Evolutionary conservation across 192 early-diverging fungal species (phyloP).

Genomic region (Coemansia furcata): DNA sequence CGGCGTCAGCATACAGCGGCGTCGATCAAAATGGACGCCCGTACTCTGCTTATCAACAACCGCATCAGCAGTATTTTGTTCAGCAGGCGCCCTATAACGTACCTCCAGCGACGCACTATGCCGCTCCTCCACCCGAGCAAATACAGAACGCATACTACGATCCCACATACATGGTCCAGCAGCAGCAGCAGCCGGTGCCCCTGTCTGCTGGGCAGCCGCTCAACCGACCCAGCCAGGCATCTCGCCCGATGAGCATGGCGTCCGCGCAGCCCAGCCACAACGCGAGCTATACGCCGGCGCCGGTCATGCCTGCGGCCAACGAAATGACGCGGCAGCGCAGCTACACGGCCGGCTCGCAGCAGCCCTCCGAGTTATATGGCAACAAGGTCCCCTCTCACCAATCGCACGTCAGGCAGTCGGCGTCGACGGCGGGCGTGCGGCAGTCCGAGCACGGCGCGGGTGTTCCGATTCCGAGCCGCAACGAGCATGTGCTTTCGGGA

Average conservation of each 20-base stretch:
- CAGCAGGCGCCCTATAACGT: slow-evolving; percentile 3
- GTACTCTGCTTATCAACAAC: slow-evolving; percentile 19
- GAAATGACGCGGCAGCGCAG: slow-evolving; percentile 30
- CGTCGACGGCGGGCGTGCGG: slow-evolving; percentile 6
- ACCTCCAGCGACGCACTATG: neutral
- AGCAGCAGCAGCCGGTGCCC: slow-evolving; percentile 6
- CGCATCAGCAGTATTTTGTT: neutral
- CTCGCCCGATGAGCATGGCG: slow-evolving; percentile 4
- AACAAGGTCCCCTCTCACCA: neutral
- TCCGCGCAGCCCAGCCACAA: neutral
- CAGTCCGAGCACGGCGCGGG: slow-evolving; percentile 1
- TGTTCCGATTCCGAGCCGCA: slow-evolving; percentile 11
- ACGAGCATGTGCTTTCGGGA: slow-evolving; percentile 13
- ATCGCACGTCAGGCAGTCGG: slow-evolving; percentile 1
- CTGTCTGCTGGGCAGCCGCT: neutral
- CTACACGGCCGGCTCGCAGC: slow-evolving; percentile 23
- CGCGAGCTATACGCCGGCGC: neutral
- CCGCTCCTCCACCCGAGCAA: slow-evolving; percentile 6
- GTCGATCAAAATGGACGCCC: slow-evolving; percentile 24
- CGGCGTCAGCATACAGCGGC: slow-evolving; percentile 4
- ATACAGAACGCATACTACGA: slow-evolving; percentile 30
- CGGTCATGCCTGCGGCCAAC: neutral
- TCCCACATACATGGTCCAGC: slow-evolving; percentile 10
- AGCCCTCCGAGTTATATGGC: neutral
- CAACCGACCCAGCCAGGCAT: neutral